Percentiles rank a stretch among this genome's conserved stretches.
These are phyloP conservation scores for Aegilops tauschii DNA, from an alignment of 176 grass and related monocot genomes.

Conservation along the genomic window DNA sequence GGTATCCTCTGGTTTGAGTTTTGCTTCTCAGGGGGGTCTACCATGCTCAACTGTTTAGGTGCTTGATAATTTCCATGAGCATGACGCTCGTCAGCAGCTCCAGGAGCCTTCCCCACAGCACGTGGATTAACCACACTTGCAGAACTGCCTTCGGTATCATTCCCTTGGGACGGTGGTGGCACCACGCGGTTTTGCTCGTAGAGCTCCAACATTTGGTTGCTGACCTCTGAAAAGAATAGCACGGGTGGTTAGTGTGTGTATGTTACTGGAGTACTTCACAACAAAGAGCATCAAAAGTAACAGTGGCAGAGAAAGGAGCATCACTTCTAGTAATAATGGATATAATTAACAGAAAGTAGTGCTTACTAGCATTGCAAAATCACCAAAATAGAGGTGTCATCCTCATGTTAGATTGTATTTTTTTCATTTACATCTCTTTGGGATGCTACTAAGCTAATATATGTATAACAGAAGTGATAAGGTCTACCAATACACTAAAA, in stretches of 20 bases:
- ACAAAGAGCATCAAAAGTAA: conserved; percentile 7
- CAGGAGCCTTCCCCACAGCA: conserved; percentile 35
- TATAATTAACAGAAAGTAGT: not conserved
- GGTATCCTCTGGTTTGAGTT: conserved; percentile 40
- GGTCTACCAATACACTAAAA: not conserved
- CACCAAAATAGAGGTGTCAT: not conserved
- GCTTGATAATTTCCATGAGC: conserved; percentile 35
- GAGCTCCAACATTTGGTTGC: conserved; percentile 95
- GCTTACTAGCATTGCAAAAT: not conserved
- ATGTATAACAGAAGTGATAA: not conserved
- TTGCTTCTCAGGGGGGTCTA: conserved; percentile 43
- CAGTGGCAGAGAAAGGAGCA: not conserved
- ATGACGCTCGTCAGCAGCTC: conserved; percentile 34
- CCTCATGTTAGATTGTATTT: not conserved
- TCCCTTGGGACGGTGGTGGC: conserved; percentile 48
- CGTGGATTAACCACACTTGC: conserved; percentile 48
- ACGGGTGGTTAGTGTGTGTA: not conserved
- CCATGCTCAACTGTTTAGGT: conserved; percentile 19
- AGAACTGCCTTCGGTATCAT: conserved; percentile 68
- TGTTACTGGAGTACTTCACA: not conserved
- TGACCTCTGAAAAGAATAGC: conserved; percentile 66
- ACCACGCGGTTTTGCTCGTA: conserved; percentile 24
- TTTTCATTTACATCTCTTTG: not conserved
- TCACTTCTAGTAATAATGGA: not conserved
- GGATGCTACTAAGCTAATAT: not conserved